Base-by-base conservation (phyloP, 164 flowering plant species). In the Houttuynia cordata region DNA sequence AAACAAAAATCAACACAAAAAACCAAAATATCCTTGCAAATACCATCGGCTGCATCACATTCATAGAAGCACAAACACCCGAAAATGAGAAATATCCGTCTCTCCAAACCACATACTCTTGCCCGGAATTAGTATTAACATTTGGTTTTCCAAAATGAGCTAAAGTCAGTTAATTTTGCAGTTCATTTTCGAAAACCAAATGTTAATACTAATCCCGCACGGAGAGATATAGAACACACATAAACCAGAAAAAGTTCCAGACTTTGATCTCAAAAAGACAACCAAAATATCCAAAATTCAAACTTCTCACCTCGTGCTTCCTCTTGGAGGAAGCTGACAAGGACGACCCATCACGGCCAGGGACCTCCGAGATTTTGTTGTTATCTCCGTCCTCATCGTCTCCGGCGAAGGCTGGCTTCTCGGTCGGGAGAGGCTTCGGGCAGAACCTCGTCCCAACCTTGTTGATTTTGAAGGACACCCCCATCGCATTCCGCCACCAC, bases 391-490 rank as follows among this genome's bases (percentile, higher is more conserved):
- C 66, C 0, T 10, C 74, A 4, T 73, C 78, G 3, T 66, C 79
- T 8, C 24, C 51, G 23, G 52, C 34, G 53, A 24, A 2, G 37
- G 37, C 37, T 2, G 13, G 13, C 3, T 23, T 54, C 8, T 75
- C 79, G 0, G 73, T 24, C 42, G 62, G 80, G 61, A 68, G 56
- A 21, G 77, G 80, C 60, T 78, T 79, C 7, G 81, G 84, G 20
- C 74, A 74, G 67, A 74, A 87, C 73, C 88, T 76, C 9, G 71
- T 67, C 34, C 97, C 91, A 1, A 67, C 73, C 73, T 76, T 85
- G 19, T 88, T 71, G 23, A 90, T 79, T 75, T 84, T 90, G 64
- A 90, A 90, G 7, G 97, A 87, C 22, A 85, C 59, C 56, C 90
- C 95, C 95, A 87, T 88, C 53, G 21, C 57, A 62, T 52, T n/a